Percentiles rank a stretch among this genome's conserved stretches.
Conservation (phyloP, 306 rosid genomes). For the Fagus sylvatica region DNA sequence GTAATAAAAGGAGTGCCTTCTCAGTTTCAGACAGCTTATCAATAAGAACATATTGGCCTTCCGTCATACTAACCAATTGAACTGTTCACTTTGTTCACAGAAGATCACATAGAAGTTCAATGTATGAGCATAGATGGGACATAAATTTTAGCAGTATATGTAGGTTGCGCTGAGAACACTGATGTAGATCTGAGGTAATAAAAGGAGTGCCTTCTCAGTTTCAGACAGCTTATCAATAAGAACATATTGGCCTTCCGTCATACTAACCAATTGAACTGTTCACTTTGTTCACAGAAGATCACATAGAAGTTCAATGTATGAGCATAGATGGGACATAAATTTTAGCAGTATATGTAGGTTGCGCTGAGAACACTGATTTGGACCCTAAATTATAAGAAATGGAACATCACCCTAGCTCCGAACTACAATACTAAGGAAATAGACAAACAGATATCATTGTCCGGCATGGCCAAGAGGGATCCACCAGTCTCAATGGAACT, state of each 20-base stretch:
- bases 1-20: no score
- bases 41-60: no score
- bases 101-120: not conserved
- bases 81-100: not conserved
- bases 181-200: constrained; percentile 21
- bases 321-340: not conserved
- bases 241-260: no score
- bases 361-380: not conserved
- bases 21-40: no score
- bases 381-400: not conserved
- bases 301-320: not conserved
- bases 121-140: not conserved
- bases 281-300: no score
- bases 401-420: not conserved
- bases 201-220: no score
- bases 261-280: no score
- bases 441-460: not conserved
- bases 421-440: not conserved
- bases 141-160: not conserved
- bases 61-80: no score
- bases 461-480: not conserved
- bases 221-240: no score
- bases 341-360: no score
- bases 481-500: not conserved
- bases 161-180: not conserved